Percentiles rank a stretch among this genome's conserved stretches.
These are phyloP conservation scores for Trichoderma citrinoviride DNA, from an alignment of 2,329 filamentous ascomycete species.

Conservation along the genomic window DNA sequence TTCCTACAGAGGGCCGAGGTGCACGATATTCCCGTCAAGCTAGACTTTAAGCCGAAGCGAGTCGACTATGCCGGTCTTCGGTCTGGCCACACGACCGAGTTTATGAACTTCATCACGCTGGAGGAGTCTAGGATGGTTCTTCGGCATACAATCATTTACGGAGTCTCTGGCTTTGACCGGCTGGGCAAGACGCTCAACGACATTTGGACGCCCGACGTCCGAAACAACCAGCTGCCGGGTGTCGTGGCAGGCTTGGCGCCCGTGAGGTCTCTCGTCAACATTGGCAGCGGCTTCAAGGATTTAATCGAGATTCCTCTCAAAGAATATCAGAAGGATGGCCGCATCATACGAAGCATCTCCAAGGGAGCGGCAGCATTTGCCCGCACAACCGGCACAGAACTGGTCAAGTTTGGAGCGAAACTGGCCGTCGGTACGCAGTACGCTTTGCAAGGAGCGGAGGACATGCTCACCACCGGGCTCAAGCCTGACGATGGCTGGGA, in stretches of 20 bases:
- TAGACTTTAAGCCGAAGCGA: slow-evolving; percentile 97
- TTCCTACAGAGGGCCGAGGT: slow-evolving; percentile 91
- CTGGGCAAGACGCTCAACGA: slow-evolving; percentile 89
- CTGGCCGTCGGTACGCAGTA: slow-evolving; percentile 92
- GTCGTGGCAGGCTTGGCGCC: slow-evolving; percentile 87
- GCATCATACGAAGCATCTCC: slow-evolving; percentile 84
- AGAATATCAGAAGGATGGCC: slow-evolving; percentile 92
- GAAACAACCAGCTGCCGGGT: slow-evolving; percentile 80
- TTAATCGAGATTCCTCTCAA: slow-evolving; percentile 85
- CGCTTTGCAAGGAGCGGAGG: slow-evolving; percentile 86
- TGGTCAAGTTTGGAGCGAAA: slow-evolving; percentile 93
- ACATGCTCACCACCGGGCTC: slow-evolving; percentile 58
- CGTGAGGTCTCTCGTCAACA: slow-evolving; percentile 86
- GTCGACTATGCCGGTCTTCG: slow-evolving; percentile 91
- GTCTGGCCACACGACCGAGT: slow-evolving; percentile 91
- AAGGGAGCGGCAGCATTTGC: slow-evolving; percentile 90
- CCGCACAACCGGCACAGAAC: slow-evolving; percentile 86
- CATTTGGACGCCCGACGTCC: slow-evolving; percentile 94
- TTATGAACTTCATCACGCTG: slow-evolving; percentile 97
- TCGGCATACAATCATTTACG: slow-evolving; percentile 87
- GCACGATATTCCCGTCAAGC: slow-evolving; percentile 75
- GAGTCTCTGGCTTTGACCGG: slow-evolving; percentile 84
- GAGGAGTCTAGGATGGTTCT: slow-evolving; percentile 85
- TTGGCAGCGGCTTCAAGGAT: slow-evolving; percentile 81
- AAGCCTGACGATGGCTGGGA: slow-evolving; percentile 48